Percentiles rank a stretch among this genome's conserved stretches.
Evolutionary conservation across 768 basidiomycete genomes (phyloP).

Genomic region (Rhodotorula kratochvilovae): DNA sequence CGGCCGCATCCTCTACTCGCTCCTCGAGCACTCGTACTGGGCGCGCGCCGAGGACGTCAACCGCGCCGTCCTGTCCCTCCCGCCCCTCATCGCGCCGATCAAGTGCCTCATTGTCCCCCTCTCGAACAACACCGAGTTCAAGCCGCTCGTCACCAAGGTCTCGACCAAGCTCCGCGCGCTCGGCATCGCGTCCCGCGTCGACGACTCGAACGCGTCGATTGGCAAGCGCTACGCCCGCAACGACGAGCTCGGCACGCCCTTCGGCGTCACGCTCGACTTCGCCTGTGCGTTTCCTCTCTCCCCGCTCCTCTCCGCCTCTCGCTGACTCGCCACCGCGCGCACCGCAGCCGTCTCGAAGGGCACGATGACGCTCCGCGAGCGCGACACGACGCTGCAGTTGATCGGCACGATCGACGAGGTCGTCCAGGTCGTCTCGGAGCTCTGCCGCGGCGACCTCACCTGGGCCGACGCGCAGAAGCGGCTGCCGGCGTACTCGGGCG

Average conservation of each 20-base stretch:
- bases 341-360: conserved; percentile 74
- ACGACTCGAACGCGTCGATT: conserved; percentile 90
- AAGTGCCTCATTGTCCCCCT: conserved; percentile 95
- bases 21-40: conserved; percentile 97
- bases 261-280: conserved; percentile 92
- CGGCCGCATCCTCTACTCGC: conserved; percentile 86
- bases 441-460: conserved; percentile 67
- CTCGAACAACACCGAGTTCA: conserved; percentile 76
- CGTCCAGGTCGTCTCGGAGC: conserved; percentile 68
- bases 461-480: conserved; percentile 72
- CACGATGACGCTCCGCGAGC: conserved; percentile 91
- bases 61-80: conserved; percentile 85
- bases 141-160: conserved; percentile 76
- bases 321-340: background rate
- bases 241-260: conserved; percentile 97
- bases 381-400: conserved; percentile 86
- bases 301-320: background rate
- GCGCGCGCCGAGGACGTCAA: conserved; percentile 83
- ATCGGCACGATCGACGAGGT: conserved; percentile 89
- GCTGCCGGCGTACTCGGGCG: conserved; percentile 76
- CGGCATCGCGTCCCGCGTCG: conserved; percentile 87
- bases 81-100: conserved; percentile 83
- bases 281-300: conserved; percentile 58
- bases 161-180: conserved; percentile 79
- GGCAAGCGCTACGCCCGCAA: conserved; percentile 96